Evolutionary conservation across 1,284 basidiomycete species (phyloP), one percentile per base, ranked within the genome.

Genomic region (Rhodotorula sp.): DNA sequence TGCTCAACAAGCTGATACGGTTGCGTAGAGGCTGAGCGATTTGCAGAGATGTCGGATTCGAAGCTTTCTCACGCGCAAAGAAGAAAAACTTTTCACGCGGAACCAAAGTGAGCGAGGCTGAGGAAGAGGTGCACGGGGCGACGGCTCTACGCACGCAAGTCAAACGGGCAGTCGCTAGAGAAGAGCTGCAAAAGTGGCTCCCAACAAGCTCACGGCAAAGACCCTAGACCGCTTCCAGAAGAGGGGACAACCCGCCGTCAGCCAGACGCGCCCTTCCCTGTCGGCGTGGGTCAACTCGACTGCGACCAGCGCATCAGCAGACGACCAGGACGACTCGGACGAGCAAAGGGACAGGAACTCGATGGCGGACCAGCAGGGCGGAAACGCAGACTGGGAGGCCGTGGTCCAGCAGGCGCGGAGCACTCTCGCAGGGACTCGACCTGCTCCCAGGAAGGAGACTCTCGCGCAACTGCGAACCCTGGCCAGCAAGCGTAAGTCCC

Each of bases 331-430:
- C 22, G n/a, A 22, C 51, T 37, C 51, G 24, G 58, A 20, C 57
- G 24, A 62, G 17, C 29, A 46, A 42, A 5, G 49, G 49, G 63
- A 62, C 54, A 24, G 51, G 3, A 20, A 56, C 37, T 6, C 60
- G 20, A 57, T 57, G 56, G 56, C 56, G 33, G 30, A 46, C n/a
- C 60, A 56, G 22, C 51, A 48, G 44, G 51, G 61, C n/a, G 45
- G 64, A 63, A 20, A 12, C 26, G 33, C 29, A 29, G 66, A 64
- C 58, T 71, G 69, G 72, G 62, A 64, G 24, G 69, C 45, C 29
- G 51, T 44, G 45, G 22, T 64, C 60, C 17, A 7, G 10, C n/a
- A 37, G 17, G 59, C 62, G 5, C 51, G 67, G 54, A 24, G 8
- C 0, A 33, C 37, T 10, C 37, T 73, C 15, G 10, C 44, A 2